Evolutionary conservation across 371 early-diverging fungal genomes (phyloP), one percentile per base, ranked within the genome.

Genomic region (Homolaphlyctis polyrhiza): DNA sequence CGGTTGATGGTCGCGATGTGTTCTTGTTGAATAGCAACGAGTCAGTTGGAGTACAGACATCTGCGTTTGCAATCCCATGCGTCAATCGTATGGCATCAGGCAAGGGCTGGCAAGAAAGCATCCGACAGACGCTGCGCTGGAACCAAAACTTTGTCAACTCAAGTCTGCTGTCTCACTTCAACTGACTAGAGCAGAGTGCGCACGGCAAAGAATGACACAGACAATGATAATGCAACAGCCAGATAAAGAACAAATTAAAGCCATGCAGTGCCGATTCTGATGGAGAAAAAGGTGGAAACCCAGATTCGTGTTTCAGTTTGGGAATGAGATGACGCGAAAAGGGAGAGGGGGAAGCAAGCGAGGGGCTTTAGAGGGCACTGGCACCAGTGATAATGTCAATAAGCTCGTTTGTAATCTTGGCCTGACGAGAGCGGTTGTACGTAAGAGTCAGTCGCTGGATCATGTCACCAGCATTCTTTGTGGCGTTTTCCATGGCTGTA

Each of bases 401-500:
- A 68, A 96, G 85, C 78, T 96, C 95, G 86, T 95, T 96, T 74
- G 97, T 96, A 80, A 96, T 96, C 67, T 88, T 87, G 64, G 97
- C 94, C 78, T 96, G 97, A 80, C 97, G 92, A 81, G 91, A 88
- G 72, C 96, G 90, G 87, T 96, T 95, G 86, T 87, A 96, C 61
- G 86, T 86, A 75, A 96, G 80, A 54, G 91, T 91, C 35, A 83
- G 66, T 71, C 78, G 78, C 58, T 69, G 60, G 67, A 89, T 88
- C 87, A 91, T 89, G 55, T 91, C 90, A 75, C 91, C 93, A 64
- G 97, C 98, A 82, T 98, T 98, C 89, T 96, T 95, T 79, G 97
- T 97, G 58, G 97, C 97, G 81, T 98, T 98, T 87, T 98, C 98
- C 98, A 96, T 98, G 76, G 98, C 97, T 71, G 91, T 87, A 71